Conservation (phyloP, 2,329 filamentous ascomycete species). For the Sclerotinia spermophila region DNA sequence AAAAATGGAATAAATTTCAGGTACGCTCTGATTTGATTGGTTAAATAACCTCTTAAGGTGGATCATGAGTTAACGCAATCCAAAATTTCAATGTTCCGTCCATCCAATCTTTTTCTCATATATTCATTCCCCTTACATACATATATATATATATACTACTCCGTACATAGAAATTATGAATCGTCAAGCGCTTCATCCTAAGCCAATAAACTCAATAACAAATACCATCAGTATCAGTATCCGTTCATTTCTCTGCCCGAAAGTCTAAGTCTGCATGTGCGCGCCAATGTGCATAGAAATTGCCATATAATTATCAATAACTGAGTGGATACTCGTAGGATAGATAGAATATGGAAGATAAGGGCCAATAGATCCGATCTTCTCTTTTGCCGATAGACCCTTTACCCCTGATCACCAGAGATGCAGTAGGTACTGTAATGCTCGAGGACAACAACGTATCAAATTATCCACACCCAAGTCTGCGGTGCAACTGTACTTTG, state of each 20-base stretch:
- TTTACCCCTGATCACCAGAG: conserved; percentile 3
- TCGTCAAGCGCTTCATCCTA: background rate
- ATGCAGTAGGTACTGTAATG: background rate
- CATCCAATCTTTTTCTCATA: background rate
- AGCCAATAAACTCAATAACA: background rate
- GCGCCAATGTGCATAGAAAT: background rate
- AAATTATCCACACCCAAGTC: background rate
- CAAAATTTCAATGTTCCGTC: background rate
- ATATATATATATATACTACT: too few species aligned
- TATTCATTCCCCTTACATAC: background rate
- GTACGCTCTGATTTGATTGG: background rate
- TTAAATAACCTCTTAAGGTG: background rate
- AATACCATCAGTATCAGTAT: too few species aligned
- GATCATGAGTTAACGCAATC: background rate
- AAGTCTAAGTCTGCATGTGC: background rate
- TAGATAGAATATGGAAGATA: background rate
- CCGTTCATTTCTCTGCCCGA: background rate
- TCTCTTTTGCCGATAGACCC: background rate
- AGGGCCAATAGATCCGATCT: background rate
- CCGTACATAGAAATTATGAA: background rate
- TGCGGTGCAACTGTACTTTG: too few species aligned
- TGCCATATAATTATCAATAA: background rate
- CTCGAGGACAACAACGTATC: conserved; percentile 4
- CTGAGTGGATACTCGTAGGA: background rate
- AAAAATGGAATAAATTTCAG: background rate